Evolutionary conservation across 2,329 filamentous ascomycete genomes (phyloP), one percentile per base, ranked within the genome.

Genomic region (Fusarium sp.): DNA sequence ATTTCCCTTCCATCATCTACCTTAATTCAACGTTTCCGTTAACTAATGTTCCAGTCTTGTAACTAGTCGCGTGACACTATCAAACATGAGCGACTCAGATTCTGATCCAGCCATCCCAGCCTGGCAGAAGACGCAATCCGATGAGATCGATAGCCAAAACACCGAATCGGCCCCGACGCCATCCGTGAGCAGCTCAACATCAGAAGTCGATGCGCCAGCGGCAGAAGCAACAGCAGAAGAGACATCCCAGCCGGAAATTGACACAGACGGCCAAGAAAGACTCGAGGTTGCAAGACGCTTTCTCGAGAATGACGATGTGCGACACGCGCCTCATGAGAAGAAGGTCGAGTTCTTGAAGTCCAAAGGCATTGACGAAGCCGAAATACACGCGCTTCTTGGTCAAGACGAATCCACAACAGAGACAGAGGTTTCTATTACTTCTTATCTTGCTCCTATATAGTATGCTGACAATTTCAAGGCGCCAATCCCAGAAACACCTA

Each of bases 311-410:
- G 90, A 93, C 13, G 86, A 87, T 26, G 93, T 98, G 65, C 90
- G 88, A 66, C 85, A 92, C 81, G 90, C 92, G 39, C 86, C 92
- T 1, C 86, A 87, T 49, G 92, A 94, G 63, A 91, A 90, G 82
- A 97, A 97, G 84, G 85, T 89, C 26, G 88, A 89, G 13, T 98
- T 98, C 76, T 84, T 98, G 4, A 88, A 91, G 78, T 90, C 89
- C 57, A 98, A 98, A 81, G 94, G 94, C 7, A 84, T 98, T 13
- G 84, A 83, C 7, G 84, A 88, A 9, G 85, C 87, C 38, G 90
- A 96, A 70, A 94, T 97, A 69, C 85, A 93, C 74, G 84, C 85
- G 56, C 85, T 97, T 13, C 83, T 98, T 22, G 79, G 73, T 7
- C 78, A 82, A 24, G 74, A 77, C 26, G 61, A 67, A 31, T 49